phyloP scores from a whole-genome alignment of 768 basidiomycete genomes.

The Lactarius sanguifluus region DNA sequence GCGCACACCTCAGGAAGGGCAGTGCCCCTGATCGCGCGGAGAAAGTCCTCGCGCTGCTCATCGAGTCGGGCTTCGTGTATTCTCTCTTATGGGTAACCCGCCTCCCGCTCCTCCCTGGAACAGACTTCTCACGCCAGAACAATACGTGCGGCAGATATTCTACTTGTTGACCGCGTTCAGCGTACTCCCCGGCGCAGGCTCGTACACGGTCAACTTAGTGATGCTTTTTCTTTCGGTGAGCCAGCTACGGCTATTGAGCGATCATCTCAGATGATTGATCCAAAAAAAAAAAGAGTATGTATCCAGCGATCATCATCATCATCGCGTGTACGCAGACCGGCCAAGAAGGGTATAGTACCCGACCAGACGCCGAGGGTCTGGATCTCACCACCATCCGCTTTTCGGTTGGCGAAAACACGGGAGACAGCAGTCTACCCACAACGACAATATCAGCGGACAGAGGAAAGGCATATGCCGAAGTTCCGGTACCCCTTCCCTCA shows the following conservation, averaged over 20 bases:
- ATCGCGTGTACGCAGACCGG: slow-evolving; percentile 21
- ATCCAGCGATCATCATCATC: slow-evolving; percentile 20
- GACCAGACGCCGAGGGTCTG: neutral
- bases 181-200: slow-evolving; percentile 17
- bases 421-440: neutral
- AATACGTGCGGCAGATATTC: neutral
- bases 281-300: slow-evolving; percentile 14
- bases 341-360: slow-evolving; percentile 7
- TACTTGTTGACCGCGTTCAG: slow-evolving; percentile 19
- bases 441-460: neutral
- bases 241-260: neutral
- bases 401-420: neutral
- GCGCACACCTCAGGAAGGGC: slow-evolving; percentile 15
- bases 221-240: slow-evolving; percentile 23
- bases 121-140: neutral
- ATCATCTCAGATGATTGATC: neutral
- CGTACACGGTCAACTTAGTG: slow-evolving; percentile 15
- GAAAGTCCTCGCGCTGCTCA: slow-evolving; percentile 18
- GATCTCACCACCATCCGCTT: slow-evolving; percentile 20
- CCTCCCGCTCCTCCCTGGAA: neutral
- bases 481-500: neutral
- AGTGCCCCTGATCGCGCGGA: slow-evolving; percentile 17
- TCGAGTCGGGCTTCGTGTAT: slow-evolving; percentile 23
- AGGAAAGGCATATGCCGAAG: neutral
- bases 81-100: slow-evolving; percentile 20